Evolutionary conservation across 352 stramenopile genomes (phyloP).

Genomic region (Phytopythium kandeliae): DNA sequence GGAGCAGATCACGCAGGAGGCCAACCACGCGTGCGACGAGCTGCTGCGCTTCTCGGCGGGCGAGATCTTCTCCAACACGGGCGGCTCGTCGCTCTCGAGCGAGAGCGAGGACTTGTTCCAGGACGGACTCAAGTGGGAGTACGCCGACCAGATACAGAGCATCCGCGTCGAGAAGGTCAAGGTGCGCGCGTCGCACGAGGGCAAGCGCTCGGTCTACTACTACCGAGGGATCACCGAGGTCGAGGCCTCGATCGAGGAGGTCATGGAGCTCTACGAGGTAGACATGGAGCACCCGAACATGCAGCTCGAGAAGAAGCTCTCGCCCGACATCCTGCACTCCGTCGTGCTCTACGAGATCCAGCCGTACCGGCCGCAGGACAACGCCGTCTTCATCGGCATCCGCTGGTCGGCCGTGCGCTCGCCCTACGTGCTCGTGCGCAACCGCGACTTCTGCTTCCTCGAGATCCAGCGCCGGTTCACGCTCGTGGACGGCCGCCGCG

Average conservation of each 20-base stretch:
- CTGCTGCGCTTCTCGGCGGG: slow-evolving; percentile 65
- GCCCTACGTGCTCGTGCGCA: slow-evolving; percentile 67
- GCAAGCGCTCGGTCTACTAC: slow-evolving; percentile 64
- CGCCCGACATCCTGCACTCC: slow-evolving; percentile 70
- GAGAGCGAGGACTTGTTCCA: slow-evolving; percentile 22
- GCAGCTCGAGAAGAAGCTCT: slow-evolving; percentile 67
- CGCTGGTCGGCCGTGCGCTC: slow-evolving; percentile 68
- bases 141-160: slow-evolving; percentile 59
- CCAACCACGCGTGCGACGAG: slow-evolving; percentile 72
- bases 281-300: slow-evolving; percentile 70
- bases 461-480: slow-evolving; percentile 72
- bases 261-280: slow-evolving; percentile 72
- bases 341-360: slow-evolving; percentile 76
- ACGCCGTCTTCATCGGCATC: slow-evolving; percentile 66
- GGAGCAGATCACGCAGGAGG: slow-evolving; percentile 66
- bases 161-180: slow-evolving; percentile 77
- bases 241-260: slow-evolving; percentile 57
- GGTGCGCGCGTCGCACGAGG: slow-evolving; percentile 31
- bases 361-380: slow-evolving; percentile 42
- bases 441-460: slow-evolving; percentile 73
- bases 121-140: slow-evolving; percentile 68
- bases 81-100: slow-evolving; percentile 16
- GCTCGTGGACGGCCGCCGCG: slow-evolving; percentile 42
- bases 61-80: slow-evolving; percentile 37
- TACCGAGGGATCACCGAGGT: slow-evolving; percentile 66